These are phyloP conservation scores for Juglanconis sp. DNA, from an alignment of 2,329 filamentous ascomycete species.

Conservation along the genomic window DNA sequence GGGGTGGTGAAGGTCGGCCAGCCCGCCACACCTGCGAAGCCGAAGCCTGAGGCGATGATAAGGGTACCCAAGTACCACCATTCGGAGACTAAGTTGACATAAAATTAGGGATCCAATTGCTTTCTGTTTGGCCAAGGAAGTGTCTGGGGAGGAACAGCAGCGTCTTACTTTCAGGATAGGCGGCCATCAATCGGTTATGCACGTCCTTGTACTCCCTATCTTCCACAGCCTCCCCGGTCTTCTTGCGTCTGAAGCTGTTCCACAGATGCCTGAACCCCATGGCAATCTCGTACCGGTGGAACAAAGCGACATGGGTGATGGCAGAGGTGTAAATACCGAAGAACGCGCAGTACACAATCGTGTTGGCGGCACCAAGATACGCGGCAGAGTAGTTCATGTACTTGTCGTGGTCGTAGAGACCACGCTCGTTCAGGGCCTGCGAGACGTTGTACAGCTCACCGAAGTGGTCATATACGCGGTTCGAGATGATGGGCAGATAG, in stretches of 20 bases:
- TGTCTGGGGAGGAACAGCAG: background rate
- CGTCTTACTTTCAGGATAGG: constrained; percentile 21
- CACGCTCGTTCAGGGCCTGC: background rate
- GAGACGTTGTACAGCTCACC: constrained; percentile 46
- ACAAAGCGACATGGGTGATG: constrained; percentile 47
- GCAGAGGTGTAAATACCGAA: constrained; percentile 54
- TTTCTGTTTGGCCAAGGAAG: no score
- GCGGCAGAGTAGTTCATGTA: constrained; percentile 25
- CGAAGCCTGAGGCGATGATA: constrained; percentile 26
- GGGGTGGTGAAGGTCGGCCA: constrained; percentile 36
- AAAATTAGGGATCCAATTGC: background rate
- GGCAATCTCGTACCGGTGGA: constrained; percentile 49
- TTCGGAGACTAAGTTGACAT: background rate
- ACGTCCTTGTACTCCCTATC: constrained; percentile 30
- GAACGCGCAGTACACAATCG: constrained; percentile 47
- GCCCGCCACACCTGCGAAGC: constrained; percentile 27
- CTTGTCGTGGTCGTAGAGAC: constrained; percentile 20
- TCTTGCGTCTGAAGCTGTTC: constrained; percentile 37
- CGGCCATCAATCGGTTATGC: constrained; percentile 44
- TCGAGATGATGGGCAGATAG: constrained; percentile 52
- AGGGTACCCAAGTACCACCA: constrained; percentile 30
- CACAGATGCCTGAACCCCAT: constrained; percentile 47
- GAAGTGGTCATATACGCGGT: constrained; percentile 48
- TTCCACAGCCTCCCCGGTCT: constrained; percentile 33
- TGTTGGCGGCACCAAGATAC: constrained; percentile 21